Evolutionary conservation across 106 monocot species (phyloP), one percentile per base, ranked within the genome.

Genomic region (Allium sativum): DNA sequence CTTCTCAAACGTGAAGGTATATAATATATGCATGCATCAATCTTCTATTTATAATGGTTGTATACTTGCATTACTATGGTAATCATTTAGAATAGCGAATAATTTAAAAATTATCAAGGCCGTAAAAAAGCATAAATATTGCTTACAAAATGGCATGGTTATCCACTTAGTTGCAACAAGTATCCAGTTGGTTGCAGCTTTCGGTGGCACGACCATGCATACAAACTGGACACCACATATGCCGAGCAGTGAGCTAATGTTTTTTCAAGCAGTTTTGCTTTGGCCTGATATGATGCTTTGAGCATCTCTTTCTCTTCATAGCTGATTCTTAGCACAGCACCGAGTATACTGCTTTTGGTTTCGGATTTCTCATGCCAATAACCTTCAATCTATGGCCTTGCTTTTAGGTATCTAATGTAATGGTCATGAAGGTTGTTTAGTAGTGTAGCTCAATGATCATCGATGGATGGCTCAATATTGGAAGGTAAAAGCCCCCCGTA

Each of bases 181-280:
- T n/a, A n/a, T n/a, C n/a, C n/a, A n/a, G n/a, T n/a, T n/a, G n/a
- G n/a, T n/a, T n/a, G 12, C 0, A 63, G 48, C 18, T 31, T 62
- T 14, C 51, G 31, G 19, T 50, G 55, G 45, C 74, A 62, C 0
- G 14, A 13, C 81, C 76, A 81, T 3, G 59, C 17, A 53, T 72
- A 77, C n/a, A 64, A 76, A 43, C 51, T 76, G 6, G 58, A 40
- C 12, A 69, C 64, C 1, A 66, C 72, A n/a, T 48, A 65, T 3
- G 76, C 58, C 16, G 81, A 76, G 68, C 57, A 72, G 47, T 46
- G 47, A 53, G 21, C 0, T 8, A 52, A 7, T 12, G 31, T 2
- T 12, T 52, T 52, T 0, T 8, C 0, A 1, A 31, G 31, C 31
- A 31, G 31, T 31, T 31, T 52, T 52, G 16, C 16, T 52, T 4